Evolutionary conservation across 2,329 filamentous ascomycete species (phyloP).

Genomic region (Sphaerulina populicola): DNA sequence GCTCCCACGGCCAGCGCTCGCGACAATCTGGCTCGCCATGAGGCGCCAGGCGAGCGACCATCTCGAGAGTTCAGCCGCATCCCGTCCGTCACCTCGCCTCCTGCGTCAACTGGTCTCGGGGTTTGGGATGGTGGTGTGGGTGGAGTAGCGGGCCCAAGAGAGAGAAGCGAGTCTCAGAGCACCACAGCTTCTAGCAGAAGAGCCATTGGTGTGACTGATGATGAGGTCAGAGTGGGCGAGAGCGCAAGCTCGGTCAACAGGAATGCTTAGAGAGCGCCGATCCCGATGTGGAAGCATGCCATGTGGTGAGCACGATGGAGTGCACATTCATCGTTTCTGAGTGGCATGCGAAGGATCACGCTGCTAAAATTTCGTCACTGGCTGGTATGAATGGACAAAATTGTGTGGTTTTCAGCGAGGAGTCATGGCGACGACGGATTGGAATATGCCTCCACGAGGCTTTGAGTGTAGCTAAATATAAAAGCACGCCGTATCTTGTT

Average conservation of each 20-base stretch:
- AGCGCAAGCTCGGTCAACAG: slow-evolving; percentile 29
- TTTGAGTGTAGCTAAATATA: neutral
- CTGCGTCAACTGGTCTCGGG: slow-evolving; percentile 17
- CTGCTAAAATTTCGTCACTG: no score
- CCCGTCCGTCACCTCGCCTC: slow-evolving; percentile 13
- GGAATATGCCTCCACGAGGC: slow-evolving; percentile 4
- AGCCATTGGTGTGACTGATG: slow-evolving; percentile 24
- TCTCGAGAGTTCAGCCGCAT: slow-evolving; percentile 11
- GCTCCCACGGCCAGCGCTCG: slow-evolving; percentile 3
- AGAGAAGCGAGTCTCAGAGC: slow-evolving; percentile 33
- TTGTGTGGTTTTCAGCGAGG: neutral
- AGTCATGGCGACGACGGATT: slow-evolving; percentile 1
- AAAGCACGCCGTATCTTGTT: neutral
- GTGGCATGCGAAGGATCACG: neutral
- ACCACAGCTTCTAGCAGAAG: slow-evolving; percentile 31
- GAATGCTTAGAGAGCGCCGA: slow-evolving; percentile 13
- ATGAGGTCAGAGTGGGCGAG: slow-evolving; percentile 32
- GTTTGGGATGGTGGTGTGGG: slow-evolving; percentile 30
- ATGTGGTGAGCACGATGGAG: no score
- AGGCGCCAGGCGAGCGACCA: neutral
- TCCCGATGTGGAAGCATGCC: slow-evolving; percentile 1
- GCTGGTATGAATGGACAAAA: slow-evolving; percentile 4
- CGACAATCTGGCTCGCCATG: slow-evolving; percentile 5
- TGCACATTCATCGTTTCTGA: no score
- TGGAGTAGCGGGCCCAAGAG: slow-evolving; percentile 31